Evolutionary conservation across 1,284 basidiomycete genomes (phyloP).

Genomic region (Ustilago esculenta): DNA sequence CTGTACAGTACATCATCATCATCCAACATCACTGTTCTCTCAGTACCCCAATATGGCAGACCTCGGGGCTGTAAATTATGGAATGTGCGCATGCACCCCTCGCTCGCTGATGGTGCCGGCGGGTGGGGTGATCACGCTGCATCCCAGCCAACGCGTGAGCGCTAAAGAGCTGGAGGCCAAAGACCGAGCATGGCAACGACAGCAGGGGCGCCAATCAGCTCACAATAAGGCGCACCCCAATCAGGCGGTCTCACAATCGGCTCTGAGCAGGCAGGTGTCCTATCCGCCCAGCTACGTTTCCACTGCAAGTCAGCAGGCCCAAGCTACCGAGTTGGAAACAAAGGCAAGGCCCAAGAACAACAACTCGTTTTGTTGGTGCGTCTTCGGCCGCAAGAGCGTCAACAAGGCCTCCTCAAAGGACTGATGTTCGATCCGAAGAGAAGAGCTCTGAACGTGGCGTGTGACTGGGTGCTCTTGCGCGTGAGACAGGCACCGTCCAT

Average conservation of each 20-base stretch:
- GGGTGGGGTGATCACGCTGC: slow-evolving; percentile 28
- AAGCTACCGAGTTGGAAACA: neutral
- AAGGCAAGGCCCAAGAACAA: neutral
- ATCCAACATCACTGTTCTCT: no score
- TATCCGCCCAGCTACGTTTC: neutral
- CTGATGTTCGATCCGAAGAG: no score
- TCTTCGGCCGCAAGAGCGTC: neutral
- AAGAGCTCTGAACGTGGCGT: no score
- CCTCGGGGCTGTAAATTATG: no score
- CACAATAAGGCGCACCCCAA: no score
- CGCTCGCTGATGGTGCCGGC: slow-evolving; percentile 31
- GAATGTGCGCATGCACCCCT: slow-evolving; percentile 36
- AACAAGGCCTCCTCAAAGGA: neutral
- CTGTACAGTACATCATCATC: no score
- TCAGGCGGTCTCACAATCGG: no score
- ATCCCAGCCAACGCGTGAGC: slow-evolving; percentile 40
- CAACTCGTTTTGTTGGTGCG: neutral
- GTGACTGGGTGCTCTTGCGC: no score
- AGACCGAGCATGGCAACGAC: slow-evolving; percentile 27
- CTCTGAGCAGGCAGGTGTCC: no score
- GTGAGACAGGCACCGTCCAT: no score
- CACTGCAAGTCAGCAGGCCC: neutral
- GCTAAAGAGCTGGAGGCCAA: slow-evolving; percentile 27
- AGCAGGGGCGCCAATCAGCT: slow-evolving; percentile 2
- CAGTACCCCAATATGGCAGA: neutral